Conservation (phyloP, 2,329 filamentous ascomycete genomes). For the Coleophoma cylindrospora region DNA sequence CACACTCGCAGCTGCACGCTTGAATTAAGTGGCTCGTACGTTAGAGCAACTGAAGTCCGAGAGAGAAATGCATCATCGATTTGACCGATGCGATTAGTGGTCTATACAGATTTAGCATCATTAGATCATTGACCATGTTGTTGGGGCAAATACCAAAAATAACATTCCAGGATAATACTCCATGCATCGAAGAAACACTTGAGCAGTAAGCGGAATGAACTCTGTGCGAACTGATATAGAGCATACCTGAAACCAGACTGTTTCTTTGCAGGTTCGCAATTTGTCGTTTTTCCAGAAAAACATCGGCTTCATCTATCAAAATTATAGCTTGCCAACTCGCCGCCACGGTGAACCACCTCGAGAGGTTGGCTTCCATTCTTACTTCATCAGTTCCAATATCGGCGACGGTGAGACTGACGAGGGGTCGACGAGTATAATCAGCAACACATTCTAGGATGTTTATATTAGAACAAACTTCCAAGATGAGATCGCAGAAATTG, state of each 20-base stretch:
- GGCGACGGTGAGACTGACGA: constrained; percentile 31
- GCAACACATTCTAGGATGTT: constrained; percentile 5
- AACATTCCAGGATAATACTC: constrained; percentile 35
- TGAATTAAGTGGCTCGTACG: constrained; percentile 18
- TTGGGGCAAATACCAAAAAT: constrained; percentile 21
- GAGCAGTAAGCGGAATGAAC: neutral
- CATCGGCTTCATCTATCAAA: constrained; percentile 46
- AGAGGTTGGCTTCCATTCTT: constrained; percentile 37
- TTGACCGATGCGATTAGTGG: constrained; percentile 30
- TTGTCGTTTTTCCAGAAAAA: constrained; percentile 34
- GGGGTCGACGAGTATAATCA: constrained; percentile 9
- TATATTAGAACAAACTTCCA: too few relatives aligned
- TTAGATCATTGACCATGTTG: neutral
- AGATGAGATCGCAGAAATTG: too few relatives aligned
- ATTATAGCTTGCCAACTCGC: constrained; percentile 43
- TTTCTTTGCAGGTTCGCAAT: constrained; percentile 25
- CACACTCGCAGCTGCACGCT: constrained; percentile 17
- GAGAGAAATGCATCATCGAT: constrained; percentile 31
- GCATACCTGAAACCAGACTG: constrained; percentile 22
- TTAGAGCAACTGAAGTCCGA: constrained; percentile 26
- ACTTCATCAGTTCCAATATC: constrained; percentile 40
- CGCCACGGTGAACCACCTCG: constrained; percentile 40
- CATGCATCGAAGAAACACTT: constrained; percentile 30
- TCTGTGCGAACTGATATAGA: neutral
- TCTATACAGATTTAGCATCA: constrained; percentile 12